Percentiles rank a stretch among this genome's conserved stretches.
Evolutionary conservation across 805 yeast genomes (phyloP).

Genomic region (Ogataea polymorpha): DNA sequence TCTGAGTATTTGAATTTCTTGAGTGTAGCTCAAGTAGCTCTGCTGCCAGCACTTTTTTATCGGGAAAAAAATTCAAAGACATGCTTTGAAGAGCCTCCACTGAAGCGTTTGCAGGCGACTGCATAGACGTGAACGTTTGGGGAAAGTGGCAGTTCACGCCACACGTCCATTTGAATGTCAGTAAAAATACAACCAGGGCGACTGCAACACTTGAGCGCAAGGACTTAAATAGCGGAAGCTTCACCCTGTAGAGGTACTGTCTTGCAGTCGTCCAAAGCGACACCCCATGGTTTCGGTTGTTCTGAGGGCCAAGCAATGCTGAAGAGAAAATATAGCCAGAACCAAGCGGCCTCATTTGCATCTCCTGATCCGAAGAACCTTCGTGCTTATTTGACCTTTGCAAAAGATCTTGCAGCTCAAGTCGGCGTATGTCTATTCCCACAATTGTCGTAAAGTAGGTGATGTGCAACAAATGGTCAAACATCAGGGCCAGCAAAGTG

Average conservation of each 20-base stretch:
- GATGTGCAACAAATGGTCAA: conserved; percentile 60
- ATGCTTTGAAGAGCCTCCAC: conserved; percentile 13
- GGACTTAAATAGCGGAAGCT: conserved; percentile 36
- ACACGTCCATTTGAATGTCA: conserved; percentile 36
- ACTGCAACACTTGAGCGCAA: conserved; percentile 31
- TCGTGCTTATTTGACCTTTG: conserved; percentile 23
- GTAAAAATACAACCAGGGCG: conserved; percentile 27
- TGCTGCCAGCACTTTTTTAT: conserved; percentile 30
- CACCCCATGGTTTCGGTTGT: conserved; percentile 4
- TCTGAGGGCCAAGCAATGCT: conserved; percentile 10
- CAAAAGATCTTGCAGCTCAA: conserved; percentile 57
- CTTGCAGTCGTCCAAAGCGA: conserved; percentile 24
- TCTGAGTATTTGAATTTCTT: conserved; percentile 3
- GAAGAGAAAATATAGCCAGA: conserved; percentile 23
- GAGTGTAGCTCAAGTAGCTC: conserved; percentile 22
- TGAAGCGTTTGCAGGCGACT: conserved; percentile 3
- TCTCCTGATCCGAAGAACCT: conserved; percentile 1
- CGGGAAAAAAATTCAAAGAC: conserved; percentile 24
- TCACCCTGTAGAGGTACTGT: conserved; percentile 34
- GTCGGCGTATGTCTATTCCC: conserved; percentile 61
- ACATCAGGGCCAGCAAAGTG: conserved; percentile 43
- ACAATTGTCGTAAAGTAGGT: conserved; percentile 65
- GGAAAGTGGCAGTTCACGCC: conserved; percentile 16
- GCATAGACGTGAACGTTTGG: background rate
- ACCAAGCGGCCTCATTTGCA: conserved; percentile 19